These are phyloP conservation scores for Ceratocystis albifundus DNA, from an alignment of 2,329 filamentous ascomycete genomes.

Conservation along the genomic window DNA sequence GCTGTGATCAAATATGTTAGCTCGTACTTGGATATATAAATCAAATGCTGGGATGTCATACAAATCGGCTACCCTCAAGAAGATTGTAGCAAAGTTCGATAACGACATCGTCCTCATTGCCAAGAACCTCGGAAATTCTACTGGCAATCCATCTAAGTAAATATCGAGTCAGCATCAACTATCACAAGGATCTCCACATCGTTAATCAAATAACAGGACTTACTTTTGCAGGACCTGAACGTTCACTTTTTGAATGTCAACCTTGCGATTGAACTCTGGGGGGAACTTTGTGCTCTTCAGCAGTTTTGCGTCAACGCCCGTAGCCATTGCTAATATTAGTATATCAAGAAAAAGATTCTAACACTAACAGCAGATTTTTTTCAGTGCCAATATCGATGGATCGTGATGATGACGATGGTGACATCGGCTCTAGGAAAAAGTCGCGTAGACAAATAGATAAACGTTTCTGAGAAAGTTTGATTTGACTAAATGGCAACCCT, in stretches of 20 bases:
- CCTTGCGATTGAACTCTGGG: constrained; percentile 83
- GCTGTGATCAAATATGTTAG: constrained; percentile 41
- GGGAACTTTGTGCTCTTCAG: constrained; percentile 89
- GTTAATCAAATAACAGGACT: constrained; percentile 29
- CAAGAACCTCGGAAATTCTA: constrained; percentile 75
- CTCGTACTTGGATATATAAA: constrained; percentile 11
- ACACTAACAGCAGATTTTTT: background rate
- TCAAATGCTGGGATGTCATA: constrained; percentile 37
- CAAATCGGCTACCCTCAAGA: constrained; percentile 62
- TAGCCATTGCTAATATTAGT: constrained; percentile 51
- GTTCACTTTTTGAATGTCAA: constrained; percentile 96
- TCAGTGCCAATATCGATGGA: background rate
- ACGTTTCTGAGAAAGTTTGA: constrained; percentile 1
- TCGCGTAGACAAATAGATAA: constrained; percentile 2
- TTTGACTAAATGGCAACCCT: constrained; percentile 13
- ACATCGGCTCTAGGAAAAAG: constrained; percentile 4
- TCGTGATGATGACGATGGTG: constrained; percentile 12
- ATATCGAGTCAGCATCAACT: constrained; percentile 2
- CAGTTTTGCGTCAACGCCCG: constrained; percentile 77
- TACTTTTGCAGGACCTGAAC: constrained; percentile 96
- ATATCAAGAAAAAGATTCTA: constrained; percentile 18
- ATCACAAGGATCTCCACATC: too few relatives aligned
- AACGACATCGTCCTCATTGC: constrained; percentile 90
- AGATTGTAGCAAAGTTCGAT: constrained; percentile 68
- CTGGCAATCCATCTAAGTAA: constrained; percentile 74